Conservation (phyloP, 306 rosid genomes). For the Macrotyloma uniflorum region DNA sequence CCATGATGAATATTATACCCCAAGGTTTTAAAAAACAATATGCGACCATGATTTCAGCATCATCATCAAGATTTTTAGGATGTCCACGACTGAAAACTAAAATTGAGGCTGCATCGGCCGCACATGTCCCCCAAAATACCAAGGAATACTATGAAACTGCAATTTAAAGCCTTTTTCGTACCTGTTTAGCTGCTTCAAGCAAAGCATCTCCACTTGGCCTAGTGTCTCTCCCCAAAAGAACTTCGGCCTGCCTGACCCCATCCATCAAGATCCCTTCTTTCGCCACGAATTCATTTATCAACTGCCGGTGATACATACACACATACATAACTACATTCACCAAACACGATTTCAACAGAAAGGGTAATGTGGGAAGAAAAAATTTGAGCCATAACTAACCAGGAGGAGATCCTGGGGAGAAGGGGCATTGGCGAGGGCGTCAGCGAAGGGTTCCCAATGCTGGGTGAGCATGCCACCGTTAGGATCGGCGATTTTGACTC, state of each 20-base stretch:
- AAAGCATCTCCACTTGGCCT: slow-evolving; percentile 86
- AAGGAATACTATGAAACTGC: not conserved
- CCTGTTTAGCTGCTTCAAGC: slow-evolving; percentile 85
- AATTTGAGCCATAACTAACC: slow-evolving; percentile 30
- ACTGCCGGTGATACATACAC: slow-evolving; percentile 33
- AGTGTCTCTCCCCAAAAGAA: slow-evolving; percentile 89
- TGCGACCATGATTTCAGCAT: not conserved
- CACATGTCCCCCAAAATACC: no score
- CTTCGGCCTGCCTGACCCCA: slow-evolving; percentile 51
- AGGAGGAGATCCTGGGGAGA: slow-evolving; percentile 62
- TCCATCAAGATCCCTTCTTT: slow-evolving; percentile 59
- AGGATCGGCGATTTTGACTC: slow-evolving; percentile 84
- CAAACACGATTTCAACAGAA: not conserved
- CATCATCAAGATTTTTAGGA: not conserved
- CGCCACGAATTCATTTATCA: slow-evolving; percentile 65
- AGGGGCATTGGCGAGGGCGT: slow-evolving; percentile 70
- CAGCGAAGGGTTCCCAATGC: slow-evolving; percentile 93
- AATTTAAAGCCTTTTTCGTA: slow-evolving; percentile 12
- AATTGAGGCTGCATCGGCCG: not conserved
- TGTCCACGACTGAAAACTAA: not conserved
- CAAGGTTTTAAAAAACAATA: not conserved
- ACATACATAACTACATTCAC: slow-evolving; percentile 15
- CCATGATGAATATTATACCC: not conserved
- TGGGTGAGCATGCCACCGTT: slow-evolving; percentile 91
- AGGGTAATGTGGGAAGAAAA: not conserved